A percentile compares a stretch with the other conserved stretches of the same genome.
phyloP scores from a whole-genome alignment of 371 early-diverging fungal species.

The Mortierella sp. region DNA sequence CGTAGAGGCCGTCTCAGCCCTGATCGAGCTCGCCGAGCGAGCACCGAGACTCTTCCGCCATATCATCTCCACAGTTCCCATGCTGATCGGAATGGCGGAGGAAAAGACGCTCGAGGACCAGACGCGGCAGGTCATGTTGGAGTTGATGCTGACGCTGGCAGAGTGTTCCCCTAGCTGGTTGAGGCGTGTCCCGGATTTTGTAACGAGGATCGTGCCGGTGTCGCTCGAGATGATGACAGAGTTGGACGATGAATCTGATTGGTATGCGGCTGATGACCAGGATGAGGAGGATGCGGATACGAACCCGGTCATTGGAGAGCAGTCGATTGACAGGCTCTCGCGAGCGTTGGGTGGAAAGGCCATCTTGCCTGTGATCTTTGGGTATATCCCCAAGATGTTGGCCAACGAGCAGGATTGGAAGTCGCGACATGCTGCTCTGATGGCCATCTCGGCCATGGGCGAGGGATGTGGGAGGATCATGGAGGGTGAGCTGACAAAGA shows the following conservation, averaged over 20 bases:
- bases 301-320: slow-evolving; percentile 91
- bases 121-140: slow-evolving; percentile 90
- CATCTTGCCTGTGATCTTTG: slow-evolving; percentile 90
- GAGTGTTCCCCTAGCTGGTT: slow-evolving; percentile 86
- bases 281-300: slow-evolving; percentile 93
- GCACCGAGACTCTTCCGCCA: slow-evolving; percentile 83
- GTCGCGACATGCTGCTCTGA: slow-evolving; percentile 92
- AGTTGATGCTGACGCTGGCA: slow-evolving; percentile 88
- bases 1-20: slow-evolving; percentile 78
- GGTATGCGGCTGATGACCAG: slow-evolving; percentile 90
- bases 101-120: slow-evolving; percentile 69
- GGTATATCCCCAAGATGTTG: slow-evolving; percentile 90
- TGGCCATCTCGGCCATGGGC: slow-evolving; percentile 95
- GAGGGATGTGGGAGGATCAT: slow-evolving; percentile 96
- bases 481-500: slow-evolving; percentile 88
- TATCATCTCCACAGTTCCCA: slow-evolving; percentile 77
- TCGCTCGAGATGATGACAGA: slow-evolving; percentile 94
- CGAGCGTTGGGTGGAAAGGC: slow-evolving; percentile 91
- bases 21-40: slow-evolving; percentile 90
- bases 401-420: slow-evolving; percentile 89
- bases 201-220: slow-evolving; percentile 81
- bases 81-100: slow-evolving; percentile 80
- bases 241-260: slow-evolving; percentile 88
- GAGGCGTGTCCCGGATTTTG: slow-evolving; percentile 82
- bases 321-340: slow-evolving; percentile 95